phyloP scores from a whole-genome alignment of 2,329 filamentous ascomycete species.

The Monilinia aucupariae region DNA sequence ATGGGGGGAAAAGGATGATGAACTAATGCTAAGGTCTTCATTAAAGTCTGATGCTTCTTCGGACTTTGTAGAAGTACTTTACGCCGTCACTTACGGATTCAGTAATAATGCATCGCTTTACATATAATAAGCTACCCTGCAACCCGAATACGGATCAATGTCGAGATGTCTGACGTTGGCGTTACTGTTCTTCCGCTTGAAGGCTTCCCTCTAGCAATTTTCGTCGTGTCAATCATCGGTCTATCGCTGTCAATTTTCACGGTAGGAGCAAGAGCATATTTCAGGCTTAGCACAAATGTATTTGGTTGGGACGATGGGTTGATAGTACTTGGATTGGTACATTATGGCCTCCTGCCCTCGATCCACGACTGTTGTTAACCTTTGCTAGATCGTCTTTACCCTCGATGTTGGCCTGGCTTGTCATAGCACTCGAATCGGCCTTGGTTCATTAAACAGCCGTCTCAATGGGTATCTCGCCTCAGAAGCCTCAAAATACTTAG shows the following conservation, averaged over 20 bases:
- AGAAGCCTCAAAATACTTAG: constrained; percentile 23
- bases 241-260: not conserved
- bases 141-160: not conserved
- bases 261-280: not conserved
- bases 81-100: not conserved
- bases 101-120: not conserved
- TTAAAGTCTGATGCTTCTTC: too few species aligned
- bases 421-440: constrained; percentile 22
- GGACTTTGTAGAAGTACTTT: not conserved
- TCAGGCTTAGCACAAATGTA: not conserved
- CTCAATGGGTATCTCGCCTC: constrained; percentile 20
- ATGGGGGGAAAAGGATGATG: too few species aligned
- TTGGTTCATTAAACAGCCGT: constrained; percentile 22
- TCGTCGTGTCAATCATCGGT: not conserved
- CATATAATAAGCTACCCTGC: not conserved
- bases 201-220: constrained; percentile 1
- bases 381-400: constrained; percentile 3
- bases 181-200: not conserved
- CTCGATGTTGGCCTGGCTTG: constrained; percentile 24
- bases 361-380: not conserved
- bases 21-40: too few species aligned
- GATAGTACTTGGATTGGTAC: constrained; percentile 7
- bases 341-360: not conserved
- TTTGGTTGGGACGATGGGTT: constrained; percentile 13
- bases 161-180: not conserved